Evolutionary conservation across 2,329 filamentous ascomycete genomes (phyloP).

Genomic region (Dothistroma septosporum): DNA sequence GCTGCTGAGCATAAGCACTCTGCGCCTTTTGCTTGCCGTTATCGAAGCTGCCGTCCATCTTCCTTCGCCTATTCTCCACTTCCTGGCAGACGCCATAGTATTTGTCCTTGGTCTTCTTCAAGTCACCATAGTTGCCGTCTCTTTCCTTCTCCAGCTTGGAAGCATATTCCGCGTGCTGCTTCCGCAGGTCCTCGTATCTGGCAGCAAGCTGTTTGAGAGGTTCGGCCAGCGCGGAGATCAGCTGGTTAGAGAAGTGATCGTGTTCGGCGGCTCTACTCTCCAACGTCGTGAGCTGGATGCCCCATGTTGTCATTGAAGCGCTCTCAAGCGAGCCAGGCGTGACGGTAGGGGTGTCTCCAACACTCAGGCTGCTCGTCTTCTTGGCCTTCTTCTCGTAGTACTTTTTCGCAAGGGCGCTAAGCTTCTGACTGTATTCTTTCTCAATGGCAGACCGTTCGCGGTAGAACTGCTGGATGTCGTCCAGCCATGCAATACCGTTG

Average conservation of each 20-base stretch:
- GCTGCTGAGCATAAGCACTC: slow-evolving; percentile 84
- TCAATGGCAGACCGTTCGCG: slow-evolving; percentile 90
- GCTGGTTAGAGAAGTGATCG: slow-evolving; percentile 74
- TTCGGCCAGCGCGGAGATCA: slow-evolving; percentile 77
- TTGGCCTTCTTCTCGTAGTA: slow-evolving; percentile 96
- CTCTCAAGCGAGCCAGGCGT: slow-evolving; percentile 95
- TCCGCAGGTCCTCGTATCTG: slow-evolving; percentile 87
- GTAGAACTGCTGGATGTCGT: slow-evolving; percentile 96
- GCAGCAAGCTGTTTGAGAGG: slow-evolving; percentile 70
- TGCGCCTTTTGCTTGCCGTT: slow-evolving; percentile 81
- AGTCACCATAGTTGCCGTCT: slow-evolving; percentile 74
- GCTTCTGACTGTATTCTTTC: slow-evolving; percentile 90
- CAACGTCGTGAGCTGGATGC: slow-evolving; percentile 83
- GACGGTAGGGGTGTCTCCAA: slow-evolving; percentile 87
- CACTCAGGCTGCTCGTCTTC: slow-evolving; percentile 81
- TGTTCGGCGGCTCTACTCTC: slow-evolving; percentile 86
- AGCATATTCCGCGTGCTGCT: slow-evolving; percentile 84
- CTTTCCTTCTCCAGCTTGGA: slow-evolving; percentile 84
- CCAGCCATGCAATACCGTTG: slow-evolving; percentile 87
- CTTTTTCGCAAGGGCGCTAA: slow-evolving; percentile 84
- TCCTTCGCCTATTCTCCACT: slow-evolving; percentile 90
- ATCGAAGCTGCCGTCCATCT: slow-evolving; percentile 89
- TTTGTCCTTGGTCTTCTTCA: slow-evolving; percentile 87
- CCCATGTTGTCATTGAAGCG: slow-evolving; percentile 95
- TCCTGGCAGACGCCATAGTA: slow-evolving; percentile 93